Evolutionary conservation across 2,329 filamentous ascomycete species (phyloP).

Genomic region (Fusarium palustre): DNA sequence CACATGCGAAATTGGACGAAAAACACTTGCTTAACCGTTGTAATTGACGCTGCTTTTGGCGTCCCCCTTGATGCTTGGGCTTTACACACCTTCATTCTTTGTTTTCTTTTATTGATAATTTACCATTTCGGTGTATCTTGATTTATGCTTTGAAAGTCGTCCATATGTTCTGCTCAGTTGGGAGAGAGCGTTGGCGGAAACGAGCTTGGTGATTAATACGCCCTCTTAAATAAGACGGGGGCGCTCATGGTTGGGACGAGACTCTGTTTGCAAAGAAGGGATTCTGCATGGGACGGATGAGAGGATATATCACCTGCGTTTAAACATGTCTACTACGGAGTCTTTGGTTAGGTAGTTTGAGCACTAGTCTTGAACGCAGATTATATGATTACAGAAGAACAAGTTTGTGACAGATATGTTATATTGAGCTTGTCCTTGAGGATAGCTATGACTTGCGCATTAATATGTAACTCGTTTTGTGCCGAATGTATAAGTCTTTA

Average conservation of each 20-base stretch:
- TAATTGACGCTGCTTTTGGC: conserved; percentile 53
- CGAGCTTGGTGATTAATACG: conserved; percentile 40
- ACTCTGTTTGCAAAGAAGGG: conserved; percentile 26
- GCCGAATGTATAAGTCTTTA: background rate
- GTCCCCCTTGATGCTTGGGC: conserved; percentile 44
- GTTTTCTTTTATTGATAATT: conserved; percentile 51
- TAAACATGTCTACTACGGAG: conserved; percentile 45
- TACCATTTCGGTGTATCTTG: conserved; percentile 49
- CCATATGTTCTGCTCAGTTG: conserved; percentile 33
- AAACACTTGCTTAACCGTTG: conserved; percentile 58
- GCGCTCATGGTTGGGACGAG: conserved; percentile 41
- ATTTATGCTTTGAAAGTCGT: conserved; percentile 41
- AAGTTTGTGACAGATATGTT: background rate
- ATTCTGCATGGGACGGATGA: conserved; percentile 33
- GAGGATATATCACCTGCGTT: conserved; percentile 45
- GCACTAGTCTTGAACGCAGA: conserved; percentile 46
- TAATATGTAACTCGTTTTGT: background rate
- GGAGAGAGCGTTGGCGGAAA: conserved; percentile 28
- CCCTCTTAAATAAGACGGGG: conserved; percentile 29
- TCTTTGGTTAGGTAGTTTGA: conserved; percentile 42
- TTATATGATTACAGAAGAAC: conserved; percentile 37
- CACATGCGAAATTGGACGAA: conserved; percentile 43
- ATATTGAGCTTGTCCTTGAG: background rate
- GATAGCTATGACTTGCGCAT: background rate
- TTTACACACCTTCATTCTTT: conserved; percentile 47